These are phyloP conservation scores for Pyrenochaeta sp. DNA, from an alignment of 2,329 filamentous ascomycete species.

Conservation along the genomic window DNA sequence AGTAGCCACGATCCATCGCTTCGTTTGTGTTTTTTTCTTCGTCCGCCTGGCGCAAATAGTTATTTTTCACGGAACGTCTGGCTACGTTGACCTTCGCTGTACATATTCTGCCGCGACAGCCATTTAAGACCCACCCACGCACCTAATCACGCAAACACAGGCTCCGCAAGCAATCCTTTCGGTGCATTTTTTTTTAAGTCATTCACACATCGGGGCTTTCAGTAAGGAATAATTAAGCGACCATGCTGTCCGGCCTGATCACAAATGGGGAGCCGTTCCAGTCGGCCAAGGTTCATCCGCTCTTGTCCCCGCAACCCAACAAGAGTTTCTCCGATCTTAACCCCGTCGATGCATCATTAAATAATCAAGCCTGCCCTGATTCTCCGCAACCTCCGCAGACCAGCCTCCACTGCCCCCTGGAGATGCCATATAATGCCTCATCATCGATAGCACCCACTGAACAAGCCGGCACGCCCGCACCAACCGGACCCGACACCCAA, in stretches of 20 bases:
- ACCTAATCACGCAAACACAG: constrained; percentile 11
- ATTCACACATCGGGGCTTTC: constrained; percentile 17
- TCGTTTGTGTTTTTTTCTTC: constrained; percentile 20
- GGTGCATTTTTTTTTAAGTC: constrained; percentile 9
- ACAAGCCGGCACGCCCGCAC: constrained; percentile 36
- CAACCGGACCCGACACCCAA: constrained; percentile 16
- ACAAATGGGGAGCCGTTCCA: constrained; percentile 42
- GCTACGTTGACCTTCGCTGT: constrained; percentile 36
- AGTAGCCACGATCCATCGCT: constrained; percentile 35
- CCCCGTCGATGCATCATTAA: constrained; percentile 37
- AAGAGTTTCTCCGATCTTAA: constrained; percentile 43
- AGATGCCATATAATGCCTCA: constrained; percentile 35
- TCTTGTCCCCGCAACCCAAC: constrained; percentile 41
- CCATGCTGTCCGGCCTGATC: constrained; percentile 31
- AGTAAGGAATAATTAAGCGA: constrained; percentile 20
- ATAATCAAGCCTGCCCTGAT: constrained; percentile 33
- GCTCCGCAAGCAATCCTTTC: constrained; percentile 7
- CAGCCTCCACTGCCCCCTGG: constrained; percentile 29
- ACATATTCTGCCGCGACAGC: constrained; percentile 19
- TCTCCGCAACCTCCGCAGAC: constrained; percentile 35
- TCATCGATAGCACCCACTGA: constrained; percentile 36
- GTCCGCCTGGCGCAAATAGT: constrained; percentile 35
- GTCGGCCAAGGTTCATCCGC: constrained; percentile 43
- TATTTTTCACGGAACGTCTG: constrained; percentile 34
- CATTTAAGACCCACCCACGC: constrained; percentile 1